A percentile compares a stretch with the other conserved stretches of the same genome.
phyloP scores from a whole-genome alignment of 2,329 filamentous ascomycete species.

The Penicillium nordicum region DNA sequence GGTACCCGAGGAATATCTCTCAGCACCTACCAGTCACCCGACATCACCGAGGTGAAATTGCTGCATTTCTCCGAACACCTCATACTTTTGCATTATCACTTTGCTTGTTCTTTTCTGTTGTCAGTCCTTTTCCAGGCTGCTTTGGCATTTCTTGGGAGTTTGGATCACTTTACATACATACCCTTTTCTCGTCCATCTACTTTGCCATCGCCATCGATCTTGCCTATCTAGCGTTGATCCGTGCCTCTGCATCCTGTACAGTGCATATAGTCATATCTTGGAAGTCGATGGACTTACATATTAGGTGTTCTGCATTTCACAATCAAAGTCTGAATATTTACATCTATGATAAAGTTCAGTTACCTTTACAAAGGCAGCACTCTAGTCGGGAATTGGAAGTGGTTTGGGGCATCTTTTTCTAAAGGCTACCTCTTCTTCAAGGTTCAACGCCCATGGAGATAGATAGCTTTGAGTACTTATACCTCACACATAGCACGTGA shows the following conservation, averaged over 20 bases:
- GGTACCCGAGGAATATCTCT: conserved; percentile 47
- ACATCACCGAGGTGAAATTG: conserved; percentile 30
- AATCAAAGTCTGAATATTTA: not conserved
- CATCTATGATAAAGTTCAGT: not conserved
- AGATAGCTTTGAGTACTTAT: not conserved
- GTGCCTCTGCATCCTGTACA: conserved; percentile 1
- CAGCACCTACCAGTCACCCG: conserved; percentile 36
- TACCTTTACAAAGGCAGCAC: not conserved
- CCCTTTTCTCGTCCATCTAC: conserved; percentile 10
- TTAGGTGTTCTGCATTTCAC: not conserved
- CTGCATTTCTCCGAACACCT: not conserved
- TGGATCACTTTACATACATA: conserved; percentile 14
- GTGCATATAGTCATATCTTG: not conserved
- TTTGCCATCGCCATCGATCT: conserved; percentile 1
- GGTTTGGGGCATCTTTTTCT: not conserved
- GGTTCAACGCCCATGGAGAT: not conserved
- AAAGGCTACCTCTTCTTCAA: not conserved
- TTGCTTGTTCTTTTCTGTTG: conserved; percentile 6
- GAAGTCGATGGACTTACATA: not conserved
- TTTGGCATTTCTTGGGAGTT: conserved; percentile 22
- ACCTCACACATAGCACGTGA: conserved; percentile 11
- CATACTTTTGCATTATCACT: not conserved
- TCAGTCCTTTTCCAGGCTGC: conserved; percentile 6
- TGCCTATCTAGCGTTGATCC: conserved; percentile 3
- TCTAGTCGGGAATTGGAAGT: not conserved